Percentiles rank a stretch among this genome's conserved stretches.
phyloP scores from a whole-genome alignment of 139 green algal genomes.

The Chlorella sp. region DNA sequence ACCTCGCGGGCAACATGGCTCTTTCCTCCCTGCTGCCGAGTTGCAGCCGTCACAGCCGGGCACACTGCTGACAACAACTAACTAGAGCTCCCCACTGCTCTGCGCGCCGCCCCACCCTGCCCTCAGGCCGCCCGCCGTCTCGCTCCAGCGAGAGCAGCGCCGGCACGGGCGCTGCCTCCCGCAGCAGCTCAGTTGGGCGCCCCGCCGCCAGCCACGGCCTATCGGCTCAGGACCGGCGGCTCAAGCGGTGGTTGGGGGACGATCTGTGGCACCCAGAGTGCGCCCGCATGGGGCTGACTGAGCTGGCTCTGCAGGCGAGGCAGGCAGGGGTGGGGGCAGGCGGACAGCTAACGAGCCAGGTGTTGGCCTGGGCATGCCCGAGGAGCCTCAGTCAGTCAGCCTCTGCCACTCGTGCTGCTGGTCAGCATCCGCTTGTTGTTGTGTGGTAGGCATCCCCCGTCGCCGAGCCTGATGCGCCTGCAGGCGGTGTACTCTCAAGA shows the following conservation, averaged over 20 bases:
- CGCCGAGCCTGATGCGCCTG: too few species aligned
- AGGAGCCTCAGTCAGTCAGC: too few species aligned
- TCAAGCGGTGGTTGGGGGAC: conserved; percentile 21
- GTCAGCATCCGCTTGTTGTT: background rate
- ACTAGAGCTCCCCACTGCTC: background rate
- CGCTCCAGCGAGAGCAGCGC: background rate
- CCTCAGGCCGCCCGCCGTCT: conserved; percentile 1
- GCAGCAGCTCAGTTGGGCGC: background rate
- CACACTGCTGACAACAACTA: background rate
- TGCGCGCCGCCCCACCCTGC: background rate
- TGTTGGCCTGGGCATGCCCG: too few species aligned
- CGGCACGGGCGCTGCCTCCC: background rate
- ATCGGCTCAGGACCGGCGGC: background rate
- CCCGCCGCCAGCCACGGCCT: background rate
- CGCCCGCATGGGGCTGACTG: conserved; percentile 4
- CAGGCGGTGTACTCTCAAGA: conserved; percentile 12
- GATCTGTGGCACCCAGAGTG: conserved; percentile 22
- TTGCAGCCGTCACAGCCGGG: background rate
- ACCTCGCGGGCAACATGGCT: background rate
- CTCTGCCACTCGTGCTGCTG: too few species aligned
- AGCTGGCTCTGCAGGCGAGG: conserved; percentile 32
- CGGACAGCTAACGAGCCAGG: conserved; percentile 8
- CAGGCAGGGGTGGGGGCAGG: background rate
- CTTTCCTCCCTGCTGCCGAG: background rate
- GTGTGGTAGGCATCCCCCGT: too few species aligned